Base-by-base conservation (phyloP, 345 rosid species). In the Populus pruinosa region DNA sequence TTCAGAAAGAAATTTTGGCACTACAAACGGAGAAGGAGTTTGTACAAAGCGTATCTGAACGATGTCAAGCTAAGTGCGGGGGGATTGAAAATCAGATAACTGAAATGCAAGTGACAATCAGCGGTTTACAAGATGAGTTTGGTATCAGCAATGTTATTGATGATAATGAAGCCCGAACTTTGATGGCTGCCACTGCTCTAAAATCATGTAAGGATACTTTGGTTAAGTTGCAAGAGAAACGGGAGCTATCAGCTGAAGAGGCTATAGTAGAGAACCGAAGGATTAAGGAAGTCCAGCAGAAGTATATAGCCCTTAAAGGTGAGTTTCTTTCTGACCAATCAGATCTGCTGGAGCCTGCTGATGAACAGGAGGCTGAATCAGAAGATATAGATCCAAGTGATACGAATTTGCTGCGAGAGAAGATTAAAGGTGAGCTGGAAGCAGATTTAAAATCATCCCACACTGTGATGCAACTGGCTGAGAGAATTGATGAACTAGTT, bases 1-100 rank as follows among this genome's bases (percentile, higher is more conserved):
- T 90, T 62, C 97, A 89, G 84, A 93, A 92, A 62, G 92, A 82
- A 12, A 92, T 95, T 67, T 75, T 92, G 80, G 88, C 82, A 0
- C 72, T 93, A 27, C 98, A 93, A 78, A 91, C 92, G 0, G 97
- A 93, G 59, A 92, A 86, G 81, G 98, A 91, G 87, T 92, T 90
- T 70, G 83, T 89, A 31, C 85, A 89, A 80, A 90, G 87, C 82
- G 83, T 88, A 5, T 87, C 79, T 31, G 93, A 91, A 50, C 77
- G 83, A 9, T 90, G 88, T 49, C 83, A 78, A 56, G 81, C 75
- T 23, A 91, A 88, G 82, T 87, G 86, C 59, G 83, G 88, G 87
- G 90, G 83, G 47, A 85, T 93, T 47, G 99, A 93, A 41, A 73
- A 82, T 65, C 85, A 77, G 69, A 85, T 92, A n/a, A 73, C 73